These are phyloP conservation scores for Xerophyta viscosa DNA, from an alignment of 106 monocot species.

Conservation along the genomic window DNA sequence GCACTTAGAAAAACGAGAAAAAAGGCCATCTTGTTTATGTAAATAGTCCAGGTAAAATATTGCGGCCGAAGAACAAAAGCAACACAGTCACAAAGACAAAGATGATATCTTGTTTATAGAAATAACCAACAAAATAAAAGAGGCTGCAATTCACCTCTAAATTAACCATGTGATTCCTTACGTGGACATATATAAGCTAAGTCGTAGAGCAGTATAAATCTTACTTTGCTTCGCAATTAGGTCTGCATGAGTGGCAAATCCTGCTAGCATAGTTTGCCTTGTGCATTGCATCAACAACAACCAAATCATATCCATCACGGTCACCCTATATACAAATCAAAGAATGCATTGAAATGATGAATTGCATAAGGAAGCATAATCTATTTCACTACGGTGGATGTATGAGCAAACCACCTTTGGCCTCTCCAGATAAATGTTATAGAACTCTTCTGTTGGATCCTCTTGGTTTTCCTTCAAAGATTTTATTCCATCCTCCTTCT, in stretches of 20 bases:
- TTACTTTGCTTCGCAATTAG: slow-evolving; percentile 99
- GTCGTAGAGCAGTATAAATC: slow-evolving; percentile 5
- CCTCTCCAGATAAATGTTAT: slow-evolving; percentile 96
- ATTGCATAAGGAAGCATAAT: background rate
- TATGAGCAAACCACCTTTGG: slow-evolving; percentile 54
- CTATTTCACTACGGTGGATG: background rate
- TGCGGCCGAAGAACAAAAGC: too few species aligned
- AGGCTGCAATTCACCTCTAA: too few species aligned
- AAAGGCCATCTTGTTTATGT: too few species aligned
- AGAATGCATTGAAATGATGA: background rate
- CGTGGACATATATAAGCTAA: background rate
- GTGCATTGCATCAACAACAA: slow-evolving; percentile 99
- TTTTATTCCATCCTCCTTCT: slow-evolving; percentile 96
- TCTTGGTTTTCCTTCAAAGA: slow-evolving; percentile 83
- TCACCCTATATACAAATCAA: slow-evolving; percentile 52
- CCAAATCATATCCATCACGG: slow-evolving; percentile 95
- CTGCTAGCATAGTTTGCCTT: slow-evolving; percentile 99
- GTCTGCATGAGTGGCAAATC: slow-evolving; percentile 95
- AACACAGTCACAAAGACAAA: too few species aligned
- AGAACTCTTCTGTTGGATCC: slow-evolving; percentile 92
- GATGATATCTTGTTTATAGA: background rate
- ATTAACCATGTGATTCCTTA: too few species aligned
- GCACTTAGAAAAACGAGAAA: too few species aligned
- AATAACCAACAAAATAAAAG: background rate
- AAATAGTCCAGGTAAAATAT: too few species aligned